Evolutionary conservation across 2,329 filamentous ascomycete species (phyloP), one percentile per base, ranked within the genome.

Genomic region (Fusarium sororula): DNA sequence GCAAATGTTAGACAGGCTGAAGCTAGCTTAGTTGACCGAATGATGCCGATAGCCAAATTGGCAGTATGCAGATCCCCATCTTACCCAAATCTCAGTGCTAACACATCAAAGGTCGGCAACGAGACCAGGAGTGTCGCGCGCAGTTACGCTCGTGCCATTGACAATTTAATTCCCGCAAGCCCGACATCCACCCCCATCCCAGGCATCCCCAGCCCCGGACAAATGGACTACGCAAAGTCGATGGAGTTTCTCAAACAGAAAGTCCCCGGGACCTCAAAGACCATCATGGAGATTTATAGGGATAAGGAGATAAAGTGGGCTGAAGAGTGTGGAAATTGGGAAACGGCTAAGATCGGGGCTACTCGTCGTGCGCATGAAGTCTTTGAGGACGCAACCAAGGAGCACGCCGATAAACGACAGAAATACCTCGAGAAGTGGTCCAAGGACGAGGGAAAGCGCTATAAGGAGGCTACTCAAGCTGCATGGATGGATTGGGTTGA

Each of bases 1-100:
- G 24, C 57, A 9, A 39, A 9, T 12, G 35, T 60, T 2, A 51
- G 44, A 24, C 35, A 51, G 5, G 37, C 44, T 15, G 57, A 60
- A 22, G 57, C 57, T 2, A 15, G 35, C 14, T 37, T 60, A 13
- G 44, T 60, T 13, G 26, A 51, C 7, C 3, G 17, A 18, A 41
- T 41, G 44, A 60, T 60, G 57, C 57, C 44, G 2, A 41, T 41
- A 8, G 22, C 15, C 15, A 32, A 38, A 24, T 12, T 13, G 1
- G 32, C 44, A 22, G 56, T 50, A 38, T 22, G 42, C 6, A 20
- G 3, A 14, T 2, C 7, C 17, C 13, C 3, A 22, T 17, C 12
- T 12, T 1, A 12, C 18, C 3, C 8, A 32, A 4, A 7, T 13
- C 10, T 10, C 6, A 1, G 7, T 14, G 2, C 37, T 55, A 5